Evolutionary conservation across 2,329 filamentous ascomycete genomes (phyloP).

Genomic region (Neurospora sp.): DNA sequence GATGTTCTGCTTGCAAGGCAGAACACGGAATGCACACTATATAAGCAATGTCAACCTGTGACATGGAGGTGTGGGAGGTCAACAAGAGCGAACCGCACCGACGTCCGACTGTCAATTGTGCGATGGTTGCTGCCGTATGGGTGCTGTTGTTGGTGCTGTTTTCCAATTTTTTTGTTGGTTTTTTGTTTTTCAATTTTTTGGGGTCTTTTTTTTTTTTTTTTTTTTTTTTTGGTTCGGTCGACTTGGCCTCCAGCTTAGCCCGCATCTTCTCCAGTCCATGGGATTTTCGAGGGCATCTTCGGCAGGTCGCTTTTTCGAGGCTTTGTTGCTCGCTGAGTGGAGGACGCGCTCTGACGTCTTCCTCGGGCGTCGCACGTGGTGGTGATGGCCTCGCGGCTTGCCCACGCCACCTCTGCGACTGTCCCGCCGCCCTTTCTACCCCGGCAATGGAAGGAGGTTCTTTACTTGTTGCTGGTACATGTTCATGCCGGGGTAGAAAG

Average conservation of each 20-base stretch:
- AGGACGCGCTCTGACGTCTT: neutral
- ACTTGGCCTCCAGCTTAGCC: too few species aligned
- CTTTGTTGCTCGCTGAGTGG: neutral
- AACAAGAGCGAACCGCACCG: neutral
- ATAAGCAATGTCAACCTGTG: too few species aligned
- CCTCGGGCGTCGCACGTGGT: neutral
- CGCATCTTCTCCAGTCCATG: too few species aligned
- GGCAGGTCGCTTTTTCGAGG: too few species aligned
- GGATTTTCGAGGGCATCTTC: too few species aligned
- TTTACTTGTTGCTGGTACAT: neutral
- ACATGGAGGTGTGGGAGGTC: neutral
- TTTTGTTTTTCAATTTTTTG: too few species aligned
- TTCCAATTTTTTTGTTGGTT: neutral
- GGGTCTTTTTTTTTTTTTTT: neutral
- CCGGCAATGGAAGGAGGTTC: neutral
- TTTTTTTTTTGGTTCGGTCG: too few species aligned
- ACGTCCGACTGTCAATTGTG: neutral
- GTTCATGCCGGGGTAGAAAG: neutral
- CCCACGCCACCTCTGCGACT: neutral
- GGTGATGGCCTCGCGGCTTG: neutral
- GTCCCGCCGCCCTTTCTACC: neutral
- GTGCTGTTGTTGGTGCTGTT: neutral
- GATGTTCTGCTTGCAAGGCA: too few species aligned
- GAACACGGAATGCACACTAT: too few species aligned
- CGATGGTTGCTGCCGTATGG: neutral